Evolutionary conservation across 306 rosid genomes (phyloP).

Genomic region (Bauhinia variegata): DNA sequence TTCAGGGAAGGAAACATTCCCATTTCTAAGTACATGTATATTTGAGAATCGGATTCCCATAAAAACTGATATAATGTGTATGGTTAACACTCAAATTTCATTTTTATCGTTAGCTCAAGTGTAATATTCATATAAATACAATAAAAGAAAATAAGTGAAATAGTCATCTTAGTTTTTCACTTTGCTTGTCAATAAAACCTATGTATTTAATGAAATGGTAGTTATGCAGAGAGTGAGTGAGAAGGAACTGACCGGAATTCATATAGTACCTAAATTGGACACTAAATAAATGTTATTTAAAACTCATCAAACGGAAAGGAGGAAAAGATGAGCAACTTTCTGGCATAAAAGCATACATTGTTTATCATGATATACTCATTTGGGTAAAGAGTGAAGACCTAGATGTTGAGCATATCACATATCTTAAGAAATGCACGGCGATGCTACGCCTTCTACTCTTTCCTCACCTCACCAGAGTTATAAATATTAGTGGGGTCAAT

Average conservation of each 20-base stretch:
- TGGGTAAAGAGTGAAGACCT: constrained; percentile 13
- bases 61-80: too few relatives aligned
- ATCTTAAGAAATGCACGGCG: neutral
- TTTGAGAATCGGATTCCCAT: too few relatives aligned
- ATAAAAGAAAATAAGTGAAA: too few relatives aligned
- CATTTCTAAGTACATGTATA: too few relatives aligned
- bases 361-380: constrained; percentile 28
- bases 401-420: constrained; percentile 4
- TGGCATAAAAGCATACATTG: constrained; percentile 27
- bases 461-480: constrained; percentile 18
- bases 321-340: constrained; percentile 48
- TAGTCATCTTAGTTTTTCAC: too few relatives aligned
- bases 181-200: too few relatives aligned
- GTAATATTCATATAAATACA: too few relatives aligned
- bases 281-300: constrained; percentile 6
- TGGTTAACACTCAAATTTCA: too few relatives aligned
- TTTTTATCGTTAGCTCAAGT: too few relatives aligned
- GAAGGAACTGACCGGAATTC: constrained; percentile 32
- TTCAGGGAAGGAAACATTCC: too few relatives aligned
- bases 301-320: too few relatives aligned
- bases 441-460: neutral
- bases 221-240: constrained; percentile 11
- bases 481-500: constrained; percentile 32
- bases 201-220: too few relatives aligned
- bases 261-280: neutral